Evolutionary conservation across 2,329 filamentous ascomycete species (phyloP).

Genomic region (Beauveria varroae): DNA sequence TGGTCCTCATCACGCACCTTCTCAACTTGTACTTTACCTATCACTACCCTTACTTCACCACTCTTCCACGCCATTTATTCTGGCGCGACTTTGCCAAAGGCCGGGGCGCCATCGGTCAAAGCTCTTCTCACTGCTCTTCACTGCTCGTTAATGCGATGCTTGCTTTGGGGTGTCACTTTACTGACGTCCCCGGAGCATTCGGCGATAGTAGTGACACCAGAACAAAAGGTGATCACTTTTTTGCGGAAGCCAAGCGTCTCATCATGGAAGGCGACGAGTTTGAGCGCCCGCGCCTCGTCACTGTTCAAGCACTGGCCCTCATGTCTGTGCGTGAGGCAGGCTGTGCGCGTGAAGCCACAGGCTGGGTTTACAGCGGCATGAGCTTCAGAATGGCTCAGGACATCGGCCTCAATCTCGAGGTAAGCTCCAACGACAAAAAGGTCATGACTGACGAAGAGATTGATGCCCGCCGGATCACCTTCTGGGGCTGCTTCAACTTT

Average conservation of each 20-base stretch:
- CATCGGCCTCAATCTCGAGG: slow-evolving; percentile 82
- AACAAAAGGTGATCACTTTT: slow-evolving; percentile 93
- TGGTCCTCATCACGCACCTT: slow-evolving; percentile 72
- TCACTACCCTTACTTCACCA: slow-evolving; percentile 96
- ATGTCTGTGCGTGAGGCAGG: slow-evolving; percentile 97
- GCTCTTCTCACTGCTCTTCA: slow-evolving; percentile 75
- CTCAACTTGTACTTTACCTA: slow-evolving; percentile 98
- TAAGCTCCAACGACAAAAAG: slow-evolving; percentile 54
- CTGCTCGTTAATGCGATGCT: slow-evolving; percentile 91
- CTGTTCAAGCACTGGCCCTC: slow-evolving; percentile 84
- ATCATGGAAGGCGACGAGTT: slow-evolving; percentile 91
- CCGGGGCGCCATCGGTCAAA: slow-evolving; percentile 45
- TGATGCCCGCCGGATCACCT: slow-evolving; percentile 84
- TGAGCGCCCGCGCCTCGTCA: slow-evolving; percentile 79
- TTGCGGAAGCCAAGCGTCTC: slow-evolving; percentile 82
- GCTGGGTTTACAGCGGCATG: slow-evolving; percentile 98
- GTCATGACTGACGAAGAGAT: slow-evolving; percentile 71
- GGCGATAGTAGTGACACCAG: slow-evolving; percentile 64
- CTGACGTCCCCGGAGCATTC: slow-evolving; percentile 64
- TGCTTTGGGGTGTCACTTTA: slow-evolving; percentile 89
- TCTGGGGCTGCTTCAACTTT: slow-evolving; percentile 97
- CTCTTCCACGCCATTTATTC: slow-evolving; percentile 78
- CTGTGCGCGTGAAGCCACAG: slow-evolving; percentile 87
- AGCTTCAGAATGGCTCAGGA: slow-evolving; percentile 97
- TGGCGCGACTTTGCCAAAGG: slow-evolving; percentile 77